Conservation (phyloP, 306 rosid species). For the Sindora glabra region DNA sequence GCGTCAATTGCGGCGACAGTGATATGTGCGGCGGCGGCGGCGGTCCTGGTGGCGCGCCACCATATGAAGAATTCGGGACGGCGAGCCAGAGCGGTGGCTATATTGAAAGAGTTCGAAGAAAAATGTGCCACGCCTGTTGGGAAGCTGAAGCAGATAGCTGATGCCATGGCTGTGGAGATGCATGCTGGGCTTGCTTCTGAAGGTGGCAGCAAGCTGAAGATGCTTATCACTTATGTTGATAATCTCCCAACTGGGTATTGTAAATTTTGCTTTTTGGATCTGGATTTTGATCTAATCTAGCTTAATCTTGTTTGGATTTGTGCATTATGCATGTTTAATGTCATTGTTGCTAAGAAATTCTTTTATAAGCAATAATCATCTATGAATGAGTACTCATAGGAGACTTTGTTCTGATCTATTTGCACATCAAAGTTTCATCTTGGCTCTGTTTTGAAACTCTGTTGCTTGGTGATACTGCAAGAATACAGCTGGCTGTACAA, state of each 20-base stretch:
- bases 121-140: constrained; percentile 55
- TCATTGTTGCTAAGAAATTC: neutral
- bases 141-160: constrained; percentile 64
- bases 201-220: constrained; percentile 89
- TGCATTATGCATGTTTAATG: neutral
- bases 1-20: constrained; percentile 50
- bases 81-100: constrained; percentile 46
- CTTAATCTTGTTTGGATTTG: neutral
- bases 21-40: constrained; percentile 39
- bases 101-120: constrained; percentile 66
- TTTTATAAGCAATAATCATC: no score
- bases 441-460: neutral
- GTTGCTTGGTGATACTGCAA: neutral
- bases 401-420: no score
- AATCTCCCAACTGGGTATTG: constrained; percentile 81
- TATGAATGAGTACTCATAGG: no score
- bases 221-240: constrained; percentile 74
- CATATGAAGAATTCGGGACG: constrained; percentile 33
- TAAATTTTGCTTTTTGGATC: neutral
- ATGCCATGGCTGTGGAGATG: constrained; percentile 87
- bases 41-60: constrained; percentile 41
- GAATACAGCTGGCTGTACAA: no score
- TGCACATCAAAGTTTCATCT: neutral
- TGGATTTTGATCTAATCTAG: constrained; percentile 5
- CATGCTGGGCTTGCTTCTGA: constrained; percentile 92